These are phyloP conservation scores for Cercis canadensis DNA, from an alignment of 306 rosid species.

Conservation along the genomic window DNA sequence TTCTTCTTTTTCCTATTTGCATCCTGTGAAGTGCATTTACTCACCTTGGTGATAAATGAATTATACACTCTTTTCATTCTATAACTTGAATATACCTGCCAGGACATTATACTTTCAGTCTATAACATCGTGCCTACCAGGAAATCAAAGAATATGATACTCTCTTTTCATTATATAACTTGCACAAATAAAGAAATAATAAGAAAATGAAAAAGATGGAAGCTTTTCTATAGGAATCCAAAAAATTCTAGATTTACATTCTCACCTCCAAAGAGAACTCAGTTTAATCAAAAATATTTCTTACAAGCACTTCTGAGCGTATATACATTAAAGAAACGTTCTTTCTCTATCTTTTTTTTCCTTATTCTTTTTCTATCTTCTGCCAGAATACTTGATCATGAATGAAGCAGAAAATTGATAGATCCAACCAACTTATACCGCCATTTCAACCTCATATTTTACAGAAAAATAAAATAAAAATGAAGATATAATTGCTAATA, in stretches of 20 bases:
- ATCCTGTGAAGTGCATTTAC: no score
- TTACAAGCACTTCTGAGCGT: constrained; percentile 35
- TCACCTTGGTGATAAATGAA: no score
- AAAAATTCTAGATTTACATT: background rate
- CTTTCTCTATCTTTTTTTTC: background rate
- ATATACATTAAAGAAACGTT: constrained; percentile 26
- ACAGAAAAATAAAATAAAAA: constrained; percentile 57
- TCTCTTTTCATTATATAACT: no score
- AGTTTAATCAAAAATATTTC: constrained; percentile 14
- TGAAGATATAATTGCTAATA: constrained; percentile 39
- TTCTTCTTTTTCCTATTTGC: no score
- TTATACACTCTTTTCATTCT: no score
- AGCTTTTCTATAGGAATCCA: no score
- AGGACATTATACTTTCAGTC: no score
- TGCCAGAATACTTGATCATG: constrained; percentile 31
- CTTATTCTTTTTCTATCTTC: constrained; percentile 13
- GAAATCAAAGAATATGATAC: no score
- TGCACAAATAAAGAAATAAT: no score
- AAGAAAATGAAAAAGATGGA: no score
- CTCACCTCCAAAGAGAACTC: constrained; percentile 8
- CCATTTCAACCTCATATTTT: constrained; percentile 38
- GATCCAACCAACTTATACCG: constrained; percentile 40
- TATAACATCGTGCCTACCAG: no score
- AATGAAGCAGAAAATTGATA: constrained; percentile 45
- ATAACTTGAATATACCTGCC: no score